Percentiles rank a stretch among this genome's conserved stretches.
Evolutionary conservation across 2,329 filamentous ascomycete genomes (phyloP).

Genomic region (Graphiopsis chlorocephala): DNA sequence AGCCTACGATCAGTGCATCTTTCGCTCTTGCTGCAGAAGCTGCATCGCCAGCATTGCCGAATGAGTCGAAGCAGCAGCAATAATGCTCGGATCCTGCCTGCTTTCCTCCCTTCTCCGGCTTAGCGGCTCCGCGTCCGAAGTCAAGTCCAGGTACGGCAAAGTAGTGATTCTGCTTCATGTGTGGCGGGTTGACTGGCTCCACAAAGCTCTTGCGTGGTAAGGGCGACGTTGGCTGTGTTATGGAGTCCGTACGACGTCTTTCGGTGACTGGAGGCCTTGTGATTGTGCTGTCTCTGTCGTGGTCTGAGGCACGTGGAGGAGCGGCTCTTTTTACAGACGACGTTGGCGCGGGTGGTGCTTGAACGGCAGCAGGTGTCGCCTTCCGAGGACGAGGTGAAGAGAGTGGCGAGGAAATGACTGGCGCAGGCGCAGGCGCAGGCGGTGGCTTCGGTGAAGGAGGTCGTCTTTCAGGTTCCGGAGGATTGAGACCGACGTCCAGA

Average conservation of each 20-base stretch:
- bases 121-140: slow-evolving; percentile 19
- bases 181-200: slow-evolving; percentile 33
- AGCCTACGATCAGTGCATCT: slow-evolving; percentile 72
- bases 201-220: slow-evolving; percentile 22
- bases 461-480: not conserved
- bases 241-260: slow-evolving; percentile 9
- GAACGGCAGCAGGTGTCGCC: slow-evolving; percentile 13
- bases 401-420: not conserved
- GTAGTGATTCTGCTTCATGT: slow-evolving; percentile 37
- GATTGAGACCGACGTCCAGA: not conserved
- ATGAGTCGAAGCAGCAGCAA: slow-evolving; percentile 76
- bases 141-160: slow-evolving; percentile 31
- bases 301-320: not conserved
- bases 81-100: slow-evolving; percentile 56
- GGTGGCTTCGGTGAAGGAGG: slow-evolving; percentile 11
- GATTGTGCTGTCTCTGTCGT: not conserved
- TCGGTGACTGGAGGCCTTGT: not conserved
- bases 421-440: not conserved
- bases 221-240: slow-evolving; percentile 15
- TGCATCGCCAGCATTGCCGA: slow-evolving; percentile 51
- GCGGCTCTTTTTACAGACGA: slow-evolving; percentile 3
- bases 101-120: slow-evolving; percentile 34
- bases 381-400: slow-evolving; percentile 15
- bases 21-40: slow-evolving; percentile 48
- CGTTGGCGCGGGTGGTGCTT: slow-evolving; percentile 8